Conservation (phyloP, 1,284 basidiomycete genomes). For the Xanthoconium separans region DNA sequence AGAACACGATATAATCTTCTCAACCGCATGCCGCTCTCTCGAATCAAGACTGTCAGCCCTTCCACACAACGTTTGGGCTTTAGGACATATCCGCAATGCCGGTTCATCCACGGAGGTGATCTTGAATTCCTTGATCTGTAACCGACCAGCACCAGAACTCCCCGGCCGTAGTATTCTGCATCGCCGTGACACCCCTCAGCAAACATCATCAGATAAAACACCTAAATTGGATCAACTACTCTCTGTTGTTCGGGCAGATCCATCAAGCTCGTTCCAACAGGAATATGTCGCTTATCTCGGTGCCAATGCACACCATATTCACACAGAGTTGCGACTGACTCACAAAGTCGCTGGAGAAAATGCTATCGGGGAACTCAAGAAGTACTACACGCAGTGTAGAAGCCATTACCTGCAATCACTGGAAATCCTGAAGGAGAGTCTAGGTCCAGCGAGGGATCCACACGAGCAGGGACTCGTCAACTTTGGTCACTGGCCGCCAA, state of each 20-base stretch:
- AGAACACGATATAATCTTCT: no score
- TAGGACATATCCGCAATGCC: no score
- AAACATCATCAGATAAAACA: background rate
- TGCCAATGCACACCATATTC: background rate
- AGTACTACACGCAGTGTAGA: background rate
- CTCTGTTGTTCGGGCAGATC: background rate
- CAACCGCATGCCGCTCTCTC: background rate
- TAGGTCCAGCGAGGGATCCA: background rate
- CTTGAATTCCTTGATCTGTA: background rate
- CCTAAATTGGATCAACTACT: background rate
- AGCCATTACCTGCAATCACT: background rate
- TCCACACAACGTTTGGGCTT: no score
- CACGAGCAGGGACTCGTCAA: background rate
- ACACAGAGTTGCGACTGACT: background rate
- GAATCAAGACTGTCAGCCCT: no score
- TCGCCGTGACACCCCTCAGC: no score
- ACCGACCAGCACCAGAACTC: background rate
- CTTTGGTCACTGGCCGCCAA: slow-evolving; percentile 21
- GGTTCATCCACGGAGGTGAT: background rate
- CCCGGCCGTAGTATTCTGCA: background rate
- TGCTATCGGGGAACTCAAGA: background rate
- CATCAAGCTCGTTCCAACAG: background rate
- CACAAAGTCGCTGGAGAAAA: background rate
- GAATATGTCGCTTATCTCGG: background rate
- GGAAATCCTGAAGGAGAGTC: background rate